phyloP scores from a whole-genome alignment of 352 stramenopile species.

The Lagenidium giganteum region DNA sequence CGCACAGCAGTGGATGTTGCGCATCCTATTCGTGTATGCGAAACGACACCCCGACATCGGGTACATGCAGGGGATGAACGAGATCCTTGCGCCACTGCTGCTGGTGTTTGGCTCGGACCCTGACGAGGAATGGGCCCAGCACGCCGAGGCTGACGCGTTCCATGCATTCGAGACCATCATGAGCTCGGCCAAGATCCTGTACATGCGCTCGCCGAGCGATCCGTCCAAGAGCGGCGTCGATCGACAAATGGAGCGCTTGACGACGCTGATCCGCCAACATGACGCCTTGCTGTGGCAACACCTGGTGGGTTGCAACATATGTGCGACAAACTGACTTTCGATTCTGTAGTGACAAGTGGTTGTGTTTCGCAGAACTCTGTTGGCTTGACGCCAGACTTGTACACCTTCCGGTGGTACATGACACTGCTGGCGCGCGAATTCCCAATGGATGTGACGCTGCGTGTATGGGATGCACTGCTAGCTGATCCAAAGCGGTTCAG shows the following conservation, averaged over 20 bases:
- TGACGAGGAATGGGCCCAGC: slow-evolving; percentile 16
- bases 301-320: slow-evolving; percentile 24
- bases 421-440: slow-evolving; percentile 59
- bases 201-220: slow-evolving; percentile 30
- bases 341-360: slow-evolving; percentile 4
- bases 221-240: slow-evolving; percentile 48
- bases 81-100: slow-evolving; percentile 87
- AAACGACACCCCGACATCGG: slow-evolving; percentile 76
- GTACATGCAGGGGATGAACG: slow-evolving; percentile 96
- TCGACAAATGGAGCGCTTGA: slow-evolving; percentile 47
- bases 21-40: slow-evolving; percentile 71
- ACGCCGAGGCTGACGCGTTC: slow-evolving; percentile 55
- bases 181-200: slow-evolving; percentile 38
- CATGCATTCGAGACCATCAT: slow-evolving; percentile 46
- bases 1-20: slow-evolving; percentile 61
- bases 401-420: slow-evolving; percentile 76
- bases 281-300: slow-evolving; percentile 62
- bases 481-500: slow-evolving; percentile 56
- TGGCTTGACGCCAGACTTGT: slow-evolving; percentile 47
- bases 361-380: slow-evolving; percentile 44
- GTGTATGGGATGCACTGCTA: slow-evolving; percentile 59
- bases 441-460: slow-evolving; percentile 42
- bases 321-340: background rate
- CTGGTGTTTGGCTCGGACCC: slow-evolving; percentile 66
- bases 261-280: slow-evolving; percentile 47